These are phyloP conservation scores for Phytophthora melonis DNA, from an alignment of 352 stramenopile genomes.

Conservation along the genomic window DNA sequence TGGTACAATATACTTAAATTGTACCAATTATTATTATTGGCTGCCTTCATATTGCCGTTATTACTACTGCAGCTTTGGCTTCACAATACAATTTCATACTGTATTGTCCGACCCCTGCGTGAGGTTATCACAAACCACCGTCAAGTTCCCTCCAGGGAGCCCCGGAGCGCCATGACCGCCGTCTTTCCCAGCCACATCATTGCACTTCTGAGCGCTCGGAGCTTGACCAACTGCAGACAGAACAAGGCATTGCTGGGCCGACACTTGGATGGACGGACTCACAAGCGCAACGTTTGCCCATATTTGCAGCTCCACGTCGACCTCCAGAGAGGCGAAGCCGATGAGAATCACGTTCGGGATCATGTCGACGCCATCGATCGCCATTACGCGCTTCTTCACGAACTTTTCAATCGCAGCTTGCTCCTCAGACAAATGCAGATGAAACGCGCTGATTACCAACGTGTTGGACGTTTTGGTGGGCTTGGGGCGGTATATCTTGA, in stretches of 20 bases:
- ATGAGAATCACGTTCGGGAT: slow-evolving; percentile 28
- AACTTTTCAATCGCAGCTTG: slow-evolving; percentile 18
- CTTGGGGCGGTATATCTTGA: slow-evolving; percentile 4
- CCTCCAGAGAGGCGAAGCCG: slow-evolving; percentile 14
- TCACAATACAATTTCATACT: too few species aligned
- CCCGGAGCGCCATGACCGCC: slow-evolving; percentile 15
- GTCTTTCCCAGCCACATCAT: neutral
- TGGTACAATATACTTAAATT: too few species aligned
- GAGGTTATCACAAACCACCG: neutral
- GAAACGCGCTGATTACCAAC: slow-evolving; percentile 19
- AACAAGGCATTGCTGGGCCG: neutral
- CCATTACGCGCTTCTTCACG: slow-evolving; percentile 9
- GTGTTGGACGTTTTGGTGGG: neutral
- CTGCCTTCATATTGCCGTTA: too few species aligned
- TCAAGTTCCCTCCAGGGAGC: slow-evolving; percentile 29
- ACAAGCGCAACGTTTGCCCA: slow-evolving; percentile 30
- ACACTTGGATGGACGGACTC: slow-evolving; percentile 14
- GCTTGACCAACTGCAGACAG: slow-evolving; percentile 11
- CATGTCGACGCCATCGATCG: neutral
- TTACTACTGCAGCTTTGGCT: too few species aligned
- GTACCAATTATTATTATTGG: too few species aligned
- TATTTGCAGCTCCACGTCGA: slow-evolving; percentile 14
- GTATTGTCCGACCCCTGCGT: too few species aligned
- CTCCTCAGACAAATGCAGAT: slow-evolving; percentile 19
- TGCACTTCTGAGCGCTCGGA: neutral